Evolutionary conservation across 2,329 filamentous ascomycete species (phyloP).

Genomic region (Monilinia aucupariae): DNA sequence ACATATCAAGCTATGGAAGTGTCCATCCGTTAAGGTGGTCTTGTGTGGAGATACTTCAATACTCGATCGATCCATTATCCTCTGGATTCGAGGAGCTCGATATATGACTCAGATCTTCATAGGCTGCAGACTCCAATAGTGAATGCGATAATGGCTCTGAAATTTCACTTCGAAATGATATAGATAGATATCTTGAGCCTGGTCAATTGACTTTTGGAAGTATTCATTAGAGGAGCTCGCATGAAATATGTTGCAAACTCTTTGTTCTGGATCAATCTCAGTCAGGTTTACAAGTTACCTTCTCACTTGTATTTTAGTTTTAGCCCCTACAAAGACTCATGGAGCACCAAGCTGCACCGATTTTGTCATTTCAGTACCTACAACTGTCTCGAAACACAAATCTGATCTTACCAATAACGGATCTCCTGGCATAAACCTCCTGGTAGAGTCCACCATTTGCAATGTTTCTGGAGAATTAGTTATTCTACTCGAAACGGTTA

Average conservation of each 20-base stretch:
- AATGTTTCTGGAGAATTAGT: not conserved
- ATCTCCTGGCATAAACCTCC: not conserved
- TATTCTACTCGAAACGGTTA: not conserved
- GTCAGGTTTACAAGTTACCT: not conserved
- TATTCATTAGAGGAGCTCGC: not conserved
- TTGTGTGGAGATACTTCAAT: not conserved
- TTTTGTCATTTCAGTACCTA: not conserved
- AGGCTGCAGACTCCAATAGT: not conserved
- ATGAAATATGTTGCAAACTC: not conserved
- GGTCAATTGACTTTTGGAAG: not conserved
- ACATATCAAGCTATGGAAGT: no score
- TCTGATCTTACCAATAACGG: not conserved
- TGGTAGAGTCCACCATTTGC: not conserved
- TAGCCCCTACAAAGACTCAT: not conserved
- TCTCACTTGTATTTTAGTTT: not conserved
- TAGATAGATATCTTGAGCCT: not conserved
- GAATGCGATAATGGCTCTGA: not conserved
- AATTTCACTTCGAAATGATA: not conserved
- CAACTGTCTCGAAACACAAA: not conserved
- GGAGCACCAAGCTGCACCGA: not conserved
- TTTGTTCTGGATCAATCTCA: not conserved
- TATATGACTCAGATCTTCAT: not conserved
- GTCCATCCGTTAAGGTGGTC: no score
- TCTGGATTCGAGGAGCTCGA: not conserved
- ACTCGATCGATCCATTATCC: not conserved